These are phyloP conservation scores for Nicotiana attenuata DNA, from an alignment of 257 asterid species.

Conservation along the genomic window DNA sequence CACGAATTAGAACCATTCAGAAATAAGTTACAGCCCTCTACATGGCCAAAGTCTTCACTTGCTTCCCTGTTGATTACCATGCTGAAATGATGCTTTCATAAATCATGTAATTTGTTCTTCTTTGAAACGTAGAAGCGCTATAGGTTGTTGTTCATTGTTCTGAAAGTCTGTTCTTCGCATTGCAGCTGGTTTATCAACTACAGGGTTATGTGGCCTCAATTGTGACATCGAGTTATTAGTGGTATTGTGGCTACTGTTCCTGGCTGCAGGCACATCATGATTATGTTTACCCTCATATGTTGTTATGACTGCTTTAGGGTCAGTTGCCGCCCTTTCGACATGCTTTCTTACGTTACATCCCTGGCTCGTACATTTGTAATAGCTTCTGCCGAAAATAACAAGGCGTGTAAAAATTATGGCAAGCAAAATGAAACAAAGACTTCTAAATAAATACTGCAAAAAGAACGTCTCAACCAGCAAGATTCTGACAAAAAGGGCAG, in stretches of 20 bases:
- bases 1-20: conserved; percentile 8
- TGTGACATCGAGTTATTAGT: conserved; percentile 44
- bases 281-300: conserved; percentile 86
- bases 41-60: conserved; percentile 1
- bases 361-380: conserved; percentile 74
- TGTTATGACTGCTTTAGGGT: conserved; percentile 80
- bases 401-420: not conserved
- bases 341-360: conserved; percentile 95
- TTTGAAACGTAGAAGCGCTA: conserved; percentile 56
- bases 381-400: conserved; percentile 60
- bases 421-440: not conserved
- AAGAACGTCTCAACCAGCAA: not conserved
- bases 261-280: conserved; percentile 80
- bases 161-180: conserved; percentile 30
- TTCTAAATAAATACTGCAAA: not conserved
- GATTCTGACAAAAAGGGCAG: not conserved
- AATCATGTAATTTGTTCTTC: conserved; percentile 60
- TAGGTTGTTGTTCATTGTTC: conserved; percentile 46
- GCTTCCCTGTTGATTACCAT: not conserved
- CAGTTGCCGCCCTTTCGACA: conserved; percentile 85
- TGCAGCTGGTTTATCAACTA: conserved; percentile 22
- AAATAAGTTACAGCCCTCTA: conserved; percentile 6
- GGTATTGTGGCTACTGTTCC: conserved; percentile 54
- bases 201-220: conserved; percentile 35
- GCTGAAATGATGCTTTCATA: not conserved